Conservation (phyloP, 768 basidiomycete genomes). For the Plicaturopsis crispa region DNA sequence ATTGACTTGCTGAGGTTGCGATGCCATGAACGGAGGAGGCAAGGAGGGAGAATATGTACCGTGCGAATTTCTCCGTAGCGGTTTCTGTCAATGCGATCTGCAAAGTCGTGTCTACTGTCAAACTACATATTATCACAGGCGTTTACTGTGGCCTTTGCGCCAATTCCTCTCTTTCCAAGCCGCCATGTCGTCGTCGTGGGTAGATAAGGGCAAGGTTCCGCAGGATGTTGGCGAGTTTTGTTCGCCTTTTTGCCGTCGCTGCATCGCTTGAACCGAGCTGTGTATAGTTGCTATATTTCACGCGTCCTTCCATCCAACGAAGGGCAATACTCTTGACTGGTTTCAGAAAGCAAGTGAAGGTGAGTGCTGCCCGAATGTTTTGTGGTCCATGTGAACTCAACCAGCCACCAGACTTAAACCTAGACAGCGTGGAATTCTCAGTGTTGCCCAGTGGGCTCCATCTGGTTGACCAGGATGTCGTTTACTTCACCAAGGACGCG, state of each 20-base stretch:
- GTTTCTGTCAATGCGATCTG: background rate
- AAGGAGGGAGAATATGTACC: constrained; percentile 1
- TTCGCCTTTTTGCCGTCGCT: constrained; percentile 4
- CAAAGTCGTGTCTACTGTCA: background rate
- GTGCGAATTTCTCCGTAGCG: no score
- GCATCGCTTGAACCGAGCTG: no score
- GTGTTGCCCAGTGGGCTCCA: constrained; percentile 79
- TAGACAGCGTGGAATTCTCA: constrained; percentile 74
- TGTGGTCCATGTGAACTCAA: constrained; percentile 1
- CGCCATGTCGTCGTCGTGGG: constrained; percentile 8
- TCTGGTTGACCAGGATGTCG: constrained; percentile 70
- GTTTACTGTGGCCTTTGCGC: constrained; percentile 5
- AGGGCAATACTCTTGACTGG: constrained; percentile 79
- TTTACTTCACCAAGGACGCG: constrained; percentile 66
- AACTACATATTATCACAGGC: background rate
- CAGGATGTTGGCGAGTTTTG: constrained; percentile 44
- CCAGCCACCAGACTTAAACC: constrained; percentile 42
- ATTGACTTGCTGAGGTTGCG: constrained; percentile 64
- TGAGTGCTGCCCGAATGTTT: constrained; percentile 19
- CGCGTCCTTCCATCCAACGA: constrained; percentile 77
- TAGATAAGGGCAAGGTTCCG: constrained; percentile 33
- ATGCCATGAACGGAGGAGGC: constrained; percentile 24
- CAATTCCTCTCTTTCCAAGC: constrained; percentile 5
- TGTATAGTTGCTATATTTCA: constrained; percentile 63
- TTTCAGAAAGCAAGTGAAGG: constrained; percentile 63